phyloP scores from a whole-genome alignment of 1,284 basidiomycete genomes.

The Rhodotorula sp. region DNA sequence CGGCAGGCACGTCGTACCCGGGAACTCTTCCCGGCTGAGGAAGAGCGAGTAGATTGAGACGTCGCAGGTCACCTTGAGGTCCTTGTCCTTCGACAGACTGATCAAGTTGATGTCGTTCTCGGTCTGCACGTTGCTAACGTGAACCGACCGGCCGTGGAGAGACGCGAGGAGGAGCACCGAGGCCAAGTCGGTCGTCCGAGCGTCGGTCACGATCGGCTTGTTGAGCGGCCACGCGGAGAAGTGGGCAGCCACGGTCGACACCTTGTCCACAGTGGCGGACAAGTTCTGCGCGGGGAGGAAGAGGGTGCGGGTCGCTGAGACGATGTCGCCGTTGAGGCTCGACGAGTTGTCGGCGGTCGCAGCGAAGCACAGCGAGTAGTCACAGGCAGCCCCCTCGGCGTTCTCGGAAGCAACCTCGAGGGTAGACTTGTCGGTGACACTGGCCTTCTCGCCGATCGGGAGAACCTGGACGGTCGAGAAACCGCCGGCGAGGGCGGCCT shows the following conservation, averaged over 20 bases:
- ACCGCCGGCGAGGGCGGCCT: conserved; percentile 79
- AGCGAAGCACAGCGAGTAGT: conserved; percentile 77
- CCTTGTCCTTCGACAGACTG: conserved; percentile 88
- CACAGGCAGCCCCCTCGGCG: conserved; percentile 68
- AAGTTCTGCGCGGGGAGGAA: conserved; percentile 74
- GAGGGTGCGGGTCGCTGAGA: conserved; percentile 73
- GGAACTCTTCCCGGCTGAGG: conserved; percentile 76
- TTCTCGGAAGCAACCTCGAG: conserved; percentile 72
- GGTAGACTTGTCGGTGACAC: conserved; percentile 65
- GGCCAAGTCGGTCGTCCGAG: conserved; percentile 85
- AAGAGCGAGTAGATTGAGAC: conserved; percentile 91
- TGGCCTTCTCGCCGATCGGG: conserved; percentile 62
- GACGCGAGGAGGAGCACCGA: conserved; percentile 90
- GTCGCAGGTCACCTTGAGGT: conserved; percentile 93
- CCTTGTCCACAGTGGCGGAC: conserved; percentile 57
- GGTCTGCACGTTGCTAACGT: conserved; percentile 88
- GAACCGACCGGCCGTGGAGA: conserved; percentile 82
- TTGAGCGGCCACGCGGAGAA: conserved; percentile 79
- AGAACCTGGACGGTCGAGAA: conserved; percentile 80
- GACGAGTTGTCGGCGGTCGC: conserved; percentile 69
- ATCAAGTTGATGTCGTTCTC: conserved; percentile 88
- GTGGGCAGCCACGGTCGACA: conserved; percentile 49
- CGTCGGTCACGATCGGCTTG: conserved; percentile 91
- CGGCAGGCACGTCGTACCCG: conserved; percentile 67
- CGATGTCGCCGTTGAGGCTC: conserved; percentile 64